phyloP scores from a whole-genome alignment of 1,284 basidiomycete genomes.

The Rugosomyces carneus region DNA sequence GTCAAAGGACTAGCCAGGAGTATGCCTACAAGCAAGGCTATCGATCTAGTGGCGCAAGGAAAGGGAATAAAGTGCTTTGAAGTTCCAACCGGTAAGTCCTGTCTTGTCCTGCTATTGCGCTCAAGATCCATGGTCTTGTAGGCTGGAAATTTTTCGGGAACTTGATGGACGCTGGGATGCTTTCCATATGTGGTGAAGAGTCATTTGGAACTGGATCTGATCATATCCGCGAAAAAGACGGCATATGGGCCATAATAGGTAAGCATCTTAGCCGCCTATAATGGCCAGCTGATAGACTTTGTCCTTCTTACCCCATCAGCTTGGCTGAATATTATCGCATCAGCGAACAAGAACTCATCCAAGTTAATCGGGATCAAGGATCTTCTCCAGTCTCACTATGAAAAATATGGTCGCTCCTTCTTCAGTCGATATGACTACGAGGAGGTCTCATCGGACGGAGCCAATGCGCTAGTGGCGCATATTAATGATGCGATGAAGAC shows the following conservation, averaged over 20 bases:
- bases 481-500: constrained; percentile 70
- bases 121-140: constrained; percentile 23
- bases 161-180: constrained; percentile 95
- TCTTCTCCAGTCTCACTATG: constrained; percentile 82
- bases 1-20: constrained; percentile 93
- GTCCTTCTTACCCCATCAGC: constrained; percentile 40
- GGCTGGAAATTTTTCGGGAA: constrained; percentile 99
- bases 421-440: constrained; percentile 99
- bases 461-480: constrained; percentile 78
- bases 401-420: constrained; percentile 93
- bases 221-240: constrained; percentile 99
- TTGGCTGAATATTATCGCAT: constrained; percentile 96
- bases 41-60: constrained; percentile 94
- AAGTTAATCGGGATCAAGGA: constrained; percentile 85
- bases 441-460: constrained; percentile 89
- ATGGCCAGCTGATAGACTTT: background rate
- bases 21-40: constrained; percentile 97
- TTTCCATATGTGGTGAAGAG: constrained; percentile 98
- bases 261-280: constrained; percentile 19
- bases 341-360: constrained; percentile 80
- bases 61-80: constrained; percentile 94
- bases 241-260: constrained; percentile 96
- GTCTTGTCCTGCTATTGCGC: background rate
- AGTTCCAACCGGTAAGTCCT: constrained; percentile 81
- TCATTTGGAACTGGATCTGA: constrained; percentile 99